phyloP scores from a whole-genome alignment of 2,329 filamentous ascomycete species.

The Alternaria sp. region DNA sequence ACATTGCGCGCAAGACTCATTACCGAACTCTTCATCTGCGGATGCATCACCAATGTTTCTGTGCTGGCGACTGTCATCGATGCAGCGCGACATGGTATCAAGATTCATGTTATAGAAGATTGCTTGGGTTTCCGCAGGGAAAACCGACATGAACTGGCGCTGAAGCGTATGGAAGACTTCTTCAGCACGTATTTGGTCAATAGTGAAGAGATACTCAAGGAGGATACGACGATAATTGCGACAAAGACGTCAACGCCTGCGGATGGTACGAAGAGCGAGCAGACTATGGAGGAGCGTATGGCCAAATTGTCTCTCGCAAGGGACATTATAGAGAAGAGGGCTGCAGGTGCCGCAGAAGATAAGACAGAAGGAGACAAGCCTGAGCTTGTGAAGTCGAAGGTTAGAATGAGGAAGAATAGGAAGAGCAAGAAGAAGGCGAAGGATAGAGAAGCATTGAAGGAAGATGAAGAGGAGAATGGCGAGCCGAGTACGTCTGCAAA shows the following conservation, averaged over 20 bases:
- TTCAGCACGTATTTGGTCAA: slow-evolving; percentile 73
- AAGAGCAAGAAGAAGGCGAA: slow-evolving; percentile 28
- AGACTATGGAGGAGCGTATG: slow-evolving; percentile 31
- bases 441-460: slow-evolving; percentile 28
- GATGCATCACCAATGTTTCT: slow-evolving; percentile 83
- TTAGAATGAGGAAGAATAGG: slow-evolving; percentile 43
- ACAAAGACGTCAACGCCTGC: slow-evolving; percentile 12
- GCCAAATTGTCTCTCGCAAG: slow-evolving; percentile 31
- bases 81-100: slow-evolving; percentile 83
- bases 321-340: slow-evolving; percentile 9
- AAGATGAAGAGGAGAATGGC: slow-evolving; percentile 6
- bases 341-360: slow-evolving; percentile 5
- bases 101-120: slow-evolving; percentile 86
- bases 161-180: slow-evolving; percentile 73
- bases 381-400: slow-evolving; percentile 44
- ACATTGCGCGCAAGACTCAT: slow-evolving; percentile 84
- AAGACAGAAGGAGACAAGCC: slow-evolving; percentile 15
- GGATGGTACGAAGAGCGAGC: slow-evolving; percentile 13
- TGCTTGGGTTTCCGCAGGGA: slow-evolving; percentile 82
- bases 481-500: slow-evolving; percentile 11
- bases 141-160: slow-evolving; percentile 71
- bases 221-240: slow-evolving; percentile 15
- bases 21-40: slow-evolving; percentile 88
- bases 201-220: slow-evolving; percentile 64
- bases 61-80: slow-evolving; percentile 92